Evolutionary conservation across 2,329 filamentous ascomycete species (phyloP).

Genomic region (Hymenoscyphus scutula): DNA sequence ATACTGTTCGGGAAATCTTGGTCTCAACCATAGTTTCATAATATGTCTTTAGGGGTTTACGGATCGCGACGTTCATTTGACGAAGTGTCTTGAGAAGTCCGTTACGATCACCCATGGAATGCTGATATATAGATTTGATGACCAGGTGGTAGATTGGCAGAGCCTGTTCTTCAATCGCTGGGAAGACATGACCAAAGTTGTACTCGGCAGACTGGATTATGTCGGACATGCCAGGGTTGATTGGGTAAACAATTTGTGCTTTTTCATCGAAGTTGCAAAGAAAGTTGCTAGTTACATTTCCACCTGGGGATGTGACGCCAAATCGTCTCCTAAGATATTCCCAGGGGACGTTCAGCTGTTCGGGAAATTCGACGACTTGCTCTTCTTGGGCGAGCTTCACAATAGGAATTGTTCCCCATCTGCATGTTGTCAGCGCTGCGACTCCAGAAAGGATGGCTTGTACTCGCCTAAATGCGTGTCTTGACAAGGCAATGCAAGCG

Average conservation of each 20-base stretch:
- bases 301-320: constrained; percentile 34
- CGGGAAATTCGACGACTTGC: constrained; percentile 33
- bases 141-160: background rate
- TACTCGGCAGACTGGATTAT: constrained; percentile 34
- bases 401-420: constrained; percentile 39
- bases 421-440: background rate
- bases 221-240: constrained; percentile 36
- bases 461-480: constrained; percentile 37
- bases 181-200: constrained; percentile 36
- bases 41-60: constrained; percentile 30
- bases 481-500: constrained; percentile 34
- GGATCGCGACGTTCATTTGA: constrained; percentile 17
- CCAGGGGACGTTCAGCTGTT: constrained; percentile 37
- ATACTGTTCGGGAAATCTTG: constrained; percentile 32
- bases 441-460: background rate
- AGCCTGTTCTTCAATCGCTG: constrained; percentile 29
- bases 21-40: constrained; percentile 34
- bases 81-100: background rate
- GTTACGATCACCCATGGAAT: background rate
- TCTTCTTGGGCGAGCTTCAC: constrained; percentile 38
- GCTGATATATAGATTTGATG: background rate
- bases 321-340: constrained; percentile 35
- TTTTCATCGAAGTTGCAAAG: constrained; percentile 36
- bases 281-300: constrained; percentile 37
- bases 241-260: constrained; percentile 32